These are phyloP conservation scores for Theileria annulata DNA, from an alignment of 169 alveolate genomes.

Conservation along the genomic window DNA sequence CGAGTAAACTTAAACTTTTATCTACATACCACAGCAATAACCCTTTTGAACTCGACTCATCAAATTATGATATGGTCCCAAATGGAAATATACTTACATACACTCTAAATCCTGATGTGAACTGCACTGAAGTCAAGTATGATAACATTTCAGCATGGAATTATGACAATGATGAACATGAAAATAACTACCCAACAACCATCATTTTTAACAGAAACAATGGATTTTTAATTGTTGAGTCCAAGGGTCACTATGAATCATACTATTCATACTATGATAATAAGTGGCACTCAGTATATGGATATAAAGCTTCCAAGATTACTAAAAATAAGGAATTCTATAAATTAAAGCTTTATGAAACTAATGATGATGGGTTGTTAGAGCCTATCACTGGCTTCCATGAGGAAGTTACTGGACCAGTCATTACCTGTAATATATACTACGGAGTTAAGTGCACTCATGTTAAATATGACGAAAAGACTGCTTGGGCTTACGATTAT, in stretches of 20 bases:
- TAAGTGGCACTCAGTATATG: not conserved
- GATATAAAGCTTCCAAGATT: not conserved
- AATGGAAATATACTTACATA: not conserved
- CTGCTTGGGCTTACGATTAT: not conserved
- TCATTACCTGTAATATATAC: not conserved
- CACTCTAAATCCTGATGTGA: not conserved
- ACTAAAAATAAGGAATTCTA: not conserved
- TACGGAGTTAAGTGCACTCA: not conserved
- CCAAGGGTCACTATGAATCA: not conserved
- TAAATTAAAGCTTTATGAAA: not conserved
- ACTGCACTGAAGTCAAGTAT: conserved; percentile 4
- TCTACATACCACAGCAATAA: not conserved
- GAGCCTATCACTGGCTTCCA: not conserved
- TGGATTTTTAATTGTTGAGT: conserved; percentile 1
- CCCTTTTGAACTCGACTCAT: not conserved
- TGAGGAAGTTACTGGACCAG: not conserved
- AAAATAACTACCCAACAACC: not conserved
- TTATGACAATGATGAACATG: not conserved
- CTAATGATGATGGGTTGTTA: not conserved
- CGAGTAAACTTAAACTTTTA: not conserved
- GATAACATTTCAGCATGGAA: not conserved
- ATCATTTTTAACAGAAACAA: not conserved
- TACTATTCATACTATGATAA: not conserved
- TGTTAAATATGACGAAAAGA: not conserved
- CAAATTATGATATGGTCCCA: not conserved